Base-by-base conservation (phyloP, 306 rosid species). In the Prunus dulcis region DNA sequence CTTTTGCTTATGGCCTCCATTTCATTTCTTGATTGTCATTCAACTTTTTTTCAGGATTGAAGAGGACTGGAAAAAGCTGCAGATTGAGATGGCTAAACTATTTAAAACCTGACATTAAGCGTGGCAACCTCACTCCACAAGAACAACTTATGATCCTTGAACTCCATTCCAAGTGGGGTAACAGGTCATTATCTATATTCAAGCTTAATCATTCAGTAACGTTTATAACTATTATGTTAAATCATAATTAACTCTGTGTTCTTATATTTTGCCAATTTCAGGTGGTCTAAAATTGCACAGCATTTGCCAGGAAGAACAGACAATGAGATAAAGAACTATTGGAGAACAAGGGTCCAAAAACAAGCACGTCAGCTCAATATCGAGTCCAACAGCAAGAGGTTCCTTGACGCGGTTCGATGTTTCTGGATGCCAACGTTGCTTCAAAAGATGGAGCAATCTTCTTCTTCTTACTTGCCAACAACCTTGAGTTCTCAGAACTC, bases 11-110 rank as follows among this genome's bases (percentile, higher is more conserved):
- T 27, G 6, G 14, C 23, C 25, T 34, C 32, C 25, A 8, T 73
- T 70, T 67, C 50, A 20, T 20, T 43, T 7, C 7, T 28, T 19
- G 17, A 47, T 12, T 67, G 43, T 58, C 62, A 56, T 70, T 50
- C 9, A 28, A 68, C 43, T n/a, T 63, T 25, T 34, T 63, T 82
- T 74, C 86, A 95, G 98, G 98, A 81, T 66, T 95, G 77, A 90
- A 95, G 92, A 95, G 98, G 82, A 92, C 93, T 19, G 98, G 98
- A 41, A 95, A 95, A 74, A 95, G 98, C 80, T 95, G 98, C 83
- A 92, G 98, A 80, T 79, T 95, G 30, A 89, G 98, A 76, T 95
- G 98, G 98, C 83, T 95, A 47, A 95, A 95, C 76, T 95, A 95
- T 72, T 84, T 95, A 76, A 95, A 92, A 84, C 98, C 98, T 3